Evolutionary conservation across 805 yeast genomes (phyloP).

Genomic region (Danielia oregonensis): DNA sequence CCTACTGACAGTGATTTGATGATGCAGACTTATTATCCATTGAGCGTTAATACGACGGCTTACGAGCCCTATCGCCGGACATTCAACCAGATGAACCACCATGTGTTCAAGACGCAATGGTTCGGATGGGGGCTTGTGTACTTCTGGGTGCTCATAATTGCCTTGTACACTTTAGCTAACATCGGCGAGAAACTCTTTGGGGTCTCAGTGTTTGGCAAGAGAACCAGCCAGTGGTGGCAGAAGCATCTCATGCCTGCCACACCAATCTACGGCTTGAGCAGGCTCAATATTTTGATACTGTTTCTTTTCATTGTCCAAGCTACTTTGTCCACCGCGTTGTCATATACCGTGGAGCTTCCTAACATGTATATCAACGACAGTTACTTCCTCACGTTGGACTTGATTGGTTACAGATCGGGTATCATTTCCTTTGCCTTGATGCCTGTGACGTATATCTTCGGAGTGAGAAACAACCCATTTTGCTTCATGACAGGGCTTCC

Average conservation of each 20-base stretch:
- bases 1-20: conserved; percentile 9
- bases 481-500: conserved; percentile 15
- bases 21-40: conserved; percentile 8
- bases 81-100: conserved; percentile 16
- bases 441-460: conserved; percentile 16
- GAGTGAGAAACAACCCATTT: conserved; percentile 17
- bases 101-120: conserved; percentile 18
- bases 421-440: conserved; percentile 16
- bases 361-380: conserved; percentile 11
- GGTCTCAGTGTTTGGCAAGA: conserved; percentile 8
- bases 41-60: conserved; percentile 10
- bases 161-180: conserved; percentile 10
- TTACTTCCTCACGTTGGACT: conserved; percentile 16
- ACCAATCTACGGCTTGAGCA: conserved; percentile 6
- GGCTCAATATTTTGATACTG: conserved; percentile 10
- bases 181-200: conserved; percentile 9
- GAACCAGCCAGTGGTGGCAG: conserved; percentile 6
- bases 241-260: conserved; percentile 9
- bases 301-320: conserved; percentile 9
- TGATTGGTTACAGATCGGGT: conserved; percentile 16
- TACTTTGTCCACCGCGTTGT: conserved; percentile 12
- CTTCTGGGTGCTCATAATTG: conserved; percentile 13
- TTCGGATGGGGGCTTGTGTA: conserved; percentile 17
- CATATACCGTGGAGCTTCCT: conserved; percentile 15
- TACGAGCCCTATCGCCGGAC: conserved; percentile 9